Conservation (phyloP, 2,329 filamentous ascomycete species). For the Pseudodiploospora longispora region DNA sequence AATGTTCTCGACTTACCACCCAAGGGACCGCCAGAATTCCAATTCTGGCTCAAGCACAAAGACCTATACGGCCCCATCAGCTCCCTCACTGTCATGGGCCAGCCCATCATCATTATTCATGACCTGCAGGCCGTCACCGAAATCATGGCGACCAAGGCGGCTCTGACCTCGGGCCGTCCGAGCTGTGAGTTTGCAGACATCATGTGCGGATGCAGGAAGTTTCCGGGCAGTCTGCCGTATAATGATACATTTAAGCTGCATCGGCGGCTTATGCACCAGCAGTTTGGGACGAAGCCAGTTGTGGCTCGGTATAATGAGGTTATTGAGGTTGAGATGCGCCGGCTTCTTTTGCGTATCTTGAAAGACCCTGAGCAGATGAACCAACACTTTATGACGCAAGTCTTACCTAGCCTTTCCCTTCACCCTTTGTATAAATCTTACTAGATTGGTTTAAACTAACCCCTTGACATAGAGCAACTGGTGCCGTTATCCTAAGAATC, state of each 20-base stretch:
- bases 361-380: neutral
- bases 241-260: neutral
- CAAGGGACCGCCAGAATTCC: constrained; percentile 17
- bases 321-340: neutral
- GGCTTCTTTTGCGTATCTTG: neutral
- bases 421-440: no score
- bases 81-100: constrained; percentile 14
- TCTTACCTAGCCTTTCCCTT: neutral
- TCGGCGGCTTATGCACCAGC: neutral
- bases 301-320: constrained; percentile 12
- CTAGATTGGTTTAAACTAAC: neutral
- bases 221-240: neutral
- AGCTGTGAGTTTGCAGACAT: neutral
- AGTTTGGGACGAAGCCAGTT: neutral
- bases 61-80: constrained; percentile 20
- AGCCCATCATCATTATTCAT: constrained; percentile 30
- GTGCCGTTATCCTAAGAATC: constrained; percentile 19
- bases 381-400: constrained; percentile 1
- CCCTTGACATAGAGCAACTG: constrained; percentile 16
- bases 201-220: neutral
- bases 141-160: constrained; percentile 25
- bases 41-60: constrained; percentile 26
- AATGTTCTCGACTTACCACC: constrained; percentile 38
- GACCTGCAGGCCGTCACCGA: constrained; percentile 24
- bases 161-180: constrained; percentile 13